Evolutionary conservation across 2,329 filamentous ascomycete species (phyloP), one percentile per base, ranked within the genome.

Genomic region (Neoscytalidium dimidiatum): DNA sequence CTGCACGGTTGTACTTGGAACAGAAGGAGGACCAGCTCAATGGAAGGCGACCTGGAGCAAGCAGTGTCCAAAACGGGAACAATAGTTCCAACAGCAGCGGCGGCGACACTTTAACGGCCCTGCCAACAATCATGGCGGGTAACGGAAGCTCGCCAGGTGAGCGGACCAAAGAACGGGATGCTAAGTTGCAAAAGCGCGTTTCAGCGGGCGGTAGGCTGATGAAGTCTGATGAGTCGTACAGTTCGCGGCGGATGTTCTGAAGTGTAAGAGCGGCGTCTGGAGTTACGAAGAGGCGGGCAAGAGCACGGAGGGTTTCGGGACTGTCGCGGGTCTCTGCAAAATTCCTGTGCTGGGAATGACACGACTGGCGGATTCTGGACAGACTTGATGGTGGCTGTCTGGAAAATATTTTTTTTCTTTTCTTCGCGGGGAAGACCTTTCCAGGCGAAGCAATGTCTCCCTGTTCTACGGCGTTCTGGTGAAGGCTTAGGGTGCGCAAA

Each of bases 1-100:
- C 89, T 52, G 94, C 95, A 2, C 89, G 91, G 72, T 78, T 91
- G 35, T 99, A 97, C 72, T 82, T 98, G 53, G 93, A 96, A 69
- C 88, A 93, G 79, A 97, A 88, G 69, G 75, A 75, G n/a, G 80
- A 82, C 44, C 81, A 81, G 67, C 74, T 76, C 28, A 69, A 78
- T 5, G 81, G 81, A 62, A 53, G 62, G 43, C 66, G 66, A 3
- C 48, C 44, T 17, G 49, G 31, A 14, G 43, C 53, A 14, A 51
- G 14, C 49, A 53, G 21, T 29, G 35, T 31, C 14, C 56, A 62
- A 19, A 62, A 57, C 6, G 58, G 51, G 31, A 63, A 38, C 11
- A 63, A 43, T 19, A 17, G 44, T 43, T 35, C 44, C 33, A 62
- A 14, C 3, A 62, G 56, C 64, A 35, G 68, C 80, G 61, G 72